Evolutionary conservation across 1,284 basidiomycete species (phyloP).

Genomic region (Abortiporus biennis): DNA sequence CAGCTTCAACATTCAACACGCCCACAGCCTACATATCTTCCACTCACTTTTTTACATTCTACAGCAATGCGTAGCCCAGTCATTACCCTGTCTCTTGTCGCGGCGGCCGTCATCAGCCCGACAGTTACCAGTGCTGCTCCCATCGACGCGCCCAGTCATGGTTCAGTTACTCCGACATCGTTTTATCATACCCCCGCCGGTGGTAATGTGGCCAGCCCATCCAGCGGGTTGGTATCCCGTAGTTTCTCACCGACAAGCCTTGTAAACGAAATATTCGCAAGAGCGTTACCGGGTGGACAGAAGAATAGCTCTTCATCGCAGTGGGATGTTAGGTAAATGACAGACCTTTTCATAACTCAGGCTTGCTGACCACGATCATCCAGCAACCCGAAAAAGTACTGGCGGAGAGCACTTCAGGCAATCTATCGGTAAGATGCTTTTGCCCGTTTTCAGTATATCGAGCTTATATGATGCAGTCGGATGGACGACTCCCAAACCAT

Average conservation of each 20-base stretch:
- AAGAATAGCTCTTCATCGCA: too few relatives aligned
- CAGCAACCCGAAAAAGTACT: conserved; percentile 12
- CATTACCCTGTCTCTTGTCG: conserved; percentile 19
- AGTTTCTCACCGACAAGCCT: conserved; percentile 10
- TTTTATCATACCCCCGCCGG: too few relatives aligned
- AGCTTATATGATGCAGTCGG: too few relatives aligned
- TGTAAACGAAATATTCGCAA: conserved; percentile 11
- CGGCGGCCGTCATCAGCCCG: conserved; percentile 20
- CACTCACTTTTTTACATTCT: not conserved
- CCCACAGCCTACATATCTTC: not conserved
- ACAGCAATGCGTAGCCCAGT: conserved; percentile 23
- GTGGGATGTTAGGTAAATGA: not conserved
- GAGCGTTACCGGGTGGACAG: too few relatives aligned
- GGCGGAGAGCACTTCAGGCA: conserved; percentile 9
- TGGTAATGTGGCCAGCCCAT: not conserved
- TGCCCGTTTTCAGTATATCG: too few relatives aligned
- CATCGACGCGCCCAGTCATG: conserved; percentile 3
- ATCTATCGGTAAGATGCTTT: not conserved
- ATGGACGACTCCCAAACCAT: conserved; percentile 18
- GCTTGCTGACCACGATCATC: not conserved
- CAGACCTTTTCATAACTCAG: not conserved
- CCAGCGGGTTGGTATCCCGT: not conserved
- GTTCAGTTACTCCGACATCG: not conserved
- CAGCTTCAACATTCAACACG: conserved; percentile 4
- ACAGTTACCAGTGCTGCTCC: conserved; percentile 15